Conservation (phyloP, 306 rosid species). For the Pyrus bretschneideri region DNA sequence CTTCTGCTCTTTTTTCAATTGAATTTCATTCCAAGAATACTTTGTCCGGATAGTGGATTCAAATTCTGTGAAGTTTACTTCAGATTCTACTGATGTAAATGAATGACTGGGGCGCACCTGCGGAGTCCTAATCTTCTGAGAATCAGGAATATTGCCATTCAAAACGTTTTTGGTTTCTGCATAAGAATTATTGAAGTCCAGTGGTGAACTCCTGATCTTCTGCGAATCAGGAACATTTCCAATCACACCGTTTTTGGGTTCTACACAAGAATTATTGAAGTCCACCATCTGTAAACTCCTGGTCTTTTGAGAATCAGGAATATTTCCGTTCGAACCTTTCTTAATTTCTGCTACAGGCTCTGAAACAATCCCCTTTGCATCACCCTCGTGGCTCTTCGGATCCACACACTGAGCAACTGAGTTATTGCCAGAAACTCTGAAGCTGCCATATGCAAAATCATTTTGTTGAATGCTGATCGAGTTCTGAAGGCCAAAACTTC, state of each 20-base stretch:
- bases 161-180: slow-evolving; percentile 37
- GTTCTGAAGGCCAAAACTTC: slow-evolving; percentile 43
- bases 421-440: slow-evolving; percentile 36
- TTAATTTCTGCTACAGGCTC: slow-evolving; percentile 36
- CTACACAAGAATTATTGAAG: slow-evolving; percentile 14
- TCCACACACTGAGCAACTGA: slow-evolving; percentile 34
- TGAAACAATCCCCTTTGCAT: slow-evolving; percentile 37
- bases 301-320: slow-evolving; percentile 31
- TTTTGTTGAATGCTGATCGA: slow-evolving; percentile 32
- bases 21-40: slow-evolving; percentile 43
- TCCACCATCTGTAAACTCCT: slow-evolving; percentile 25
- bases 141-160: slow-evolving; percentile 33
- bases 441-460: slow-evolving; percentile 51
- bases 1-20: slow-evolving; percentile 40
- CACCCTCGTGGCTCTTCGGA: slow-evolving; percentile 34
- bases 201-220: slow-evolving; percentile 17
- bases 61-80: slow-evolving; percentile 38
- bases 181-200: slow-evolving; percentile 12
- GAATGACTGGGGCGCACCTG: slow-evolving; percentile 28
- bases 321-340: slow-evolving; percentile 26
- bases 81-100: slow-evolving; percentile 45
- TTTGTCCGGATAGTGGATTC: slow-evolving; percentile 38
- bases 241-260: slow-evolving; percentile 33
- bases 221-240: slow-evolving; percentile 33
- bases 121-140: slow-evolving; percentile 24